Evolutionary conservation across 805 yeast species (phyloP).

Genomic region (Barnettozyma vustinii): DNA sequence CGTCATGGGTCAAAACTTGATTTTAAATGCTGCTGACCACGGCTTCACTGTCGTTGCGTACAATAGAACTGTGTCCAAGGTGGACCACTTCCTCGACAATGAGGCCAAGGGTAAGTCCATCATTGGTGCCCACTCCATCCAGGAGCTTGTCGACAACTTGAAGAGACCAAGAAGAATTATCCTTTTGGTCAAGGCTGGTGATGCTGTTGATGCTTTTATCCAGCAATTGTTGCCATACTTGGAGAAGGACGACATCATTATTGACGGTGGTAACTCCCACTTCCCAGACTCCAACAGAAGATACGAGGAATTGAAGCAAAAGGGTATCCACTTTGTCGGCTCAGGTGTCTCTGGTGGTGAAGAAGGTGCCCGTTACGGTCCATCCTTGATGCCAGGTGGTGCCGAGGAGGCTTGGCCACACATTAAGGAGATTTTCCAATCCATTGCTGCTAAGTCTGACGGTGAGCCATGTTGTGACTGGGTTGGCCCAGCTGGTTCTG

Average conservation of each 20-base stretch:
- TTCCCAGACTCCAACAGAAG: slow-evolving; percentile 99
- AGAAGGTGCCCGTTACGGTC: slow-evolving; percentile 99
- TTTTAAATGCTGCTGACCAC: slow-evolving; percentile 97
- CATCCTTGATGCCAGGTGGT: slow-evolving; percentile 99
- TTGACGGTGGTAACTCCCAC: slow-evolving; percentile 99
- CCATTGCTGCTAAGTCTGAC: slow-evolving; percentile 91
- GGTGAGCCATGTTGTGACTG: slow-evolving; percentile 99
- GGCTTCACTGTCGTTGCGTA: slow-evolving; percentile 97
- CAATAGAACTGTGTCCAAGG: slow-evolving; percentile 96
- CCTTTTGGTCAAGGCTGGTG: slow-evolving; percentile 93
- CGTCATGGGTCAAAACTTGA: slow-evolving; percentile 99
- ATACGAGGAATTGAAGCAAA: slow-evolving; percentile 75
- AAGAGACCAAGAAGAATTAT: slow-evolving; percentile 97
- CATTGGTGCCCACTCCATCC: slow-evolving; percentile 90
- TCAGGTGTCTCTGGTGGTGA: slow-evolving; percentile 99
- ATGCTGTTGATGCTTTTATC: slow-evolving; percentile 89
- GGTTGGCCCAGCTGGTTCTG: slow-evolving; percentile 99
- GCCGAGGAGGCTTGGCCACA: slow-evolving; percentile 98
- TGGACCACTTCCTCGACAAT: slow-evolving; percentile 85
- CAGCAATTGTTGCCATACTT: slow-evolving; percentile 82
- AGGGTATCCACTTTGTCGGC: slow-evolving; percentile 92
- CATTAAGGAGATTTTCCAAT: slow-evolving; percentile 93
- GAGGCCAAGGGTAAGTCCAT: slow-evolving; percentile 98
- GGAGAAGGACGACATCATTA: slow-evolving; percentile 96
- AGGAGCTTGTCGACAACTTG: slow-evolving; percentile 80